A percentile compares a stretch with the other conserved stretches of the same genome.
Evolutionary conservation across 768 basidiomycete species (phyloP).

Genomic region (Pholiota microspora): DNA sequence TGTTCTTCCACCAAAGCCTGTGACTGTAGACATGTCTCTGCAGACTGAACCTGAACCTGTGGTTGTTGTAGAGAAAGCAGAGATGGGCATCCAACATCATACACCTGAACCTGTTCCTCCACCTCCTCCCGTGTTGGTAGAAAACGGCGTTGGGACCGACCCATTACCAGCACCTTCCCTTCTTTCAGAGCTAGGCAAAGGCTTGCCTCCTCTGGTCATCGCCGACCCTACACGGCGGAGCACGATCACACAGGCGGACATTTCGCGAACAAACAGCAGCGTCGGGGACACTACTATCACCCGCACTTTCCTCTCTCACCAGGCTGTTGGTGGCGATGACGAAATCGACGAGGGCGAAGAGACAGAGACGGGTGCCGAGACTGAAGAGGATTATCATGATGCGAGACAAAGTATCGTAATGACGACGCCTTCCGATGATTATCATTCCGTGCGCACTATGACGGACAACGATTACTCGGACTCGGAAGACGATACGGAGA

Average conservation of each 20-base stretch:
- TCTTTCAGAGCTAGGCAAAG: slow-evolving; percentile 13
- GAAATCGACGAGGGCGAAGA: slow-evolving; percentile 49
- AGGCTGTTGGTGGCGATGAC: slow-evolving; percentile 22
- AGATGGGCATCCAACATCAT: slow-evolving; percentile 52
- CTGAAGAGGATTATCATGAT: slow-evolving; percentile 79
- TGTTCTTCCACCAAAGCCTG: slow-evolving; percentile 18
- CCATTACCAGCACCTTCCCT: slow-evolving; percentile 18
- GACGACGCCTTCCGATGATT: slow-evolving; percentile 70
- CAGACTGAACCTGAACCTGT: slow-evolving; percentile 48
- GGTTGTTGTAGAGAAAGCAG: slow-evolving; percentile 32
- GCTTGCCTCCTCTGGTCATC: slow-evolving; percentile 21
- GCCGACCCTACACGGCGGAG: slow-evolving; percentile 30
- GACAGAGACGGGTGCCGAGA: slow-evolving; percentile 67
- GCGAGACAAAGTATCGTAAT: slow-evolving; percentile 69
- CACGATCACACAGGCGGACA: slow-evolving; percentile 48
- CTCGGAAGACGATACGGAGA: slow-evolving; percentile 60
- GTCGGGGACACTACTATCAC: slow-evolving; percentile 41
- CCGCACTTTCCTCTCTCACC: slow-evolving; percentile 32
- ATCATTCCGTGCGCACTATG: slow-evolving; percentile 73
- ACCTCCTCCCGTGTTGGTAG: slow-evolving; percentile 29
- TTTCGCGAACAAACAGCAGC: slow-evolving; percentile 25
- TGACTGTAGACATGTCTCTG: slow-evolving; percentile 36
- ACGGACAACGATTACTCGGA: slow-evolving; percentile 68
- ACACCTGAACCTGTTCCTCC: slow-evolving; percentile 24
- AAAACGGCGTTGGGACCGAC: not conserved